phyloP scores from a whole-genome alignment of 2,329 filamentous ascomycete species.

The Penicillium rolfsii region DNA sequence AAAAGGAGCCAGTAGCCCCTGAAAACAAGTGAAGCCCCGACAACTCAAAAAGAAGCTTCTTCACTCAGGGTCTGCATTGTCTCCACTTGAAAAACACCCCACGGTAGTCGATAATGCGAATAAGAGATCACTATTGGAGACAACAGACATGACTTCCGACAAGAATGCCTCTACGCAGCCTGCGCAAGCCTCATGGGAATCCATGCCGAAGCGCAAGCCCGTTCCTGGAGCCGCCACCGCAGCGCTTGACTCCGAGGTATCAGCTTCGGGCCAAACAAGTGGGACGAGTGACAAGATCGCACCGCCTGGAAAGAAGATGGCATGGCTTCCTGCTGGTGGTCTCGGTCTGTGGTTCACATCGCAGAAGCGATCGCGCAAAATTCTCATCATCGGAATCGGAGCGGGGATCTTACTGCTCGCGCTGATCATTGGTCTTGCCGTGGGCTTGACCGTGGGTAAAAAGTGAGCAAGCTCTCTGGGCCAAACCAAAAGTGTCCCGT shows the following conservation, averaged over 20 bases:
- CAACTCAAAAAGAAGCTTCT: conserved; percentile 5
- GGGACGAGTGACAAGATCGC: neutral
- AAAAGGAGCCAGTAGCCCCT: conserved; percentile 4
- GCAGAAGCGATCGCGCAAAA: conserved; percentile 22
- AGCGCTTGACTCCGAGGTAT: conserved; percentile 4
- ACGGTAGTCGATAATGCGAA: neutral
- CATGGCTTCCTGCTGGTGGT: neutral
- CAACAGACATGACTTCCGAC: neutral
- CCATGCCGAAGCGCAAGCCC: conserved; percentile 24
- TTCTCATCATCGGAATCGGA: conserved; percentile 21
- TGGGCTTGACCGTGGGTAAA: conserved; percentile 29
- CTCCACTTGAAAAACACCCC: neutral
- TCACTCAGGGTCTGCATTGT: neutral
- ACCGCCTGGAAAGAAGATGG: neutral
- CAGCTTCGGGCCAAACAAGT: neutral
- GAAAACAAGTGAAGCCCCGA: neutral
- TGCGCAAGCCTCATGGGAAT: conserved; percentile 3
- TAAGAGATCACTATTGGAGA: neutral
- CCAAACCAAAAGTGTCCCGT: neutral
- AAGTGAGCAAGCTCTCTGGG: conserved; percentile 15
- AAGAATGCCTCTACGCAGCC: neutral
- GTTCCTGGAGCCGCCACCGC: conserved; percentile 5
- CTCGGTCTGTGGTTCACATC: conserved; percentile 12
- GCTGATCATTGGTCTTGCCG: conserved; percentile 32
- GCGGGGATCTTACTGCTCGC: conserved; percentile 22